Percentiles rank a stretch among this genome's conserved stretches.
These are phyloP conservation scores for Globisporangium echinulatum DNA, from an alignment of 352 stramenopile species.

Conservation along the genomic window DNA sequence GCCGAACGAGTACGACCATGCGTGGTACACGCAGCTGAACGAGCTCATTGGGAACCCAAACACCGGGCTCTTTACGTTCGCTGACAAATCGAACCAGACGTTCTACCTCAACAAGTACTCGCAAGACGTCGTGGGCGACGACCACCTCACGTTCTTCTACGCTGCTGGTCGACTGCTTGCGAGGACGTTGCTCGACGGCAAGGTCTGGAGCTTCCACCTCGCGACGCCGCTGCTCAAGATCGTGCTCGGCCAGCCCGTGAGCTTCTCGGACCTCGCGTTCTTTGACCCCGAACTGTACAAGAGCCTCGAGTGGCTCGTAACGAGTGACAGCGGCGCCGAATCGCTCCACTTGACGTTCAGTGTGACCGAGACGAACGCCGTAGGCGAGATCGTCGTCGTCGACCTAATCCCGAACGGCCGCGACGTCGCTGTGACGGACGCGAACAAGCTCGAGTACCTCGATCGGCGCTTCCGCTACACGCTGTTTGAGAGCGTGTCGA, in stretches of 20 bases:
- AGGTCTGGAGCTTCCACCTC: slow-evolving; percentile 91
- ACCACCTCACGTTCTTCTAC: slow-evolving; percentile 62
- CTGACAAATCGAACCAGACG: slow-evolving; percentile 50
- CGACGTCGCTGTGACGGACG: slow-evolving; percentile 78
- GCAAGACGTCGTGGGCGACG: slow-evolving; percentile 32
- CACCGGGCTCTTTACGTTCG: slow-evolving; percentile 47
- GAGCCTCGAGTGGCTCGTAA: slow-evolving; percentile 39
- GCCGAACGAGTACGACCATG: slow-evolving; percentile 77
- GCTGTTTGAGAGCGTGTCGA: slow-evolving; percentile 81
- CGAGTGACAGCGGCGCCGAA: slow-evolving; percentile 24
- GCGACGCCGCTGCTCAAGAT: slow-evolving; percentile 95
- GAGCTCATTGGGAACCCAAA: slow-evolving; percentile 40
- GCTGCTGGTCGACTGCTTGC: slow-evolving; percentile 55
- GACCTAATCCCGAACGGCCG: slow-evolving; percentile 14
- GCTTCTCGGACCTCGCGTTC: slow-evolving; percentile 57
- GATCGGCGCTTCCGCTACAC: slow-evolving; percentile 87
- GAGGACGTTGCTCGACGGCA: slow-evolving; percentile 73
- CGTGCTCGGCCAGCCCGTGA: slow-evolving; percentile 93
- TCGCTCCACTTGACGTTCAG: slow-evolving; percentile 37
- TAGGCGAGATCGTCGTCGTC: slow-evolving; percentile 16
- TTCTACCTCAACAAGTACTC: slow-evolving; percentile 65
- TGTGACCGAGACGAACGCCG: slow-evolving; percentile 13
- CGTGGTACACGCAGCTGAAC: slow-evolving; percentile 85
- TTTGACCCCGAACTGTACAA: slow-evolving; percentile 44
- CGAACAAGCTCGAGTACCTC: slow-evolving; percentile 89